These are phyloP conservation scores for Sclerotinia minor DNA, from an alignment of 2,329 filamentous ascomycete species.

Conservation along the genomic window DNA sequence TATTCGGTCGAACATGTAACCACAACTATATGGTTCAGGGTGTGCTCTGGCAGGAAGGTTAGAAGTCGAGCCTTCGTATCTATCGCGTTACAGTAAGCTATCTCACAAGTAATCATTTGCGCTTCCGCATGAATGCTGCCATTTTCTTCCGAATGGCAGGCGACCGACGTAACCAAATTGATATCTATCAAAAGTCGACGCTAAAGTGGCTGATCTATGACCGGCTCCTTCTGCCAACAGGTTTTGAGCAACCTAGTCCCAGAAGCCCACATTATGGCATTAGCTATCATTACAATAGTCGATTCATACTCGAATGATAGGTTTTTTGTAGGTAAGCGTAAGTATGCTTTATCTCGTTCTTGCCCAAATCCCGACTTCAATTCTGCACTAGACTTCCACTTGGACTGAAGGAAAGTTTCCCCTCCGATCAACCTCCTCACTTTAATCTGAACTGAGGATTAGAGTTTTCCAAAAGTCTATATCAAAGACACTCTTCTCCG, in stretches of 20 bases:
- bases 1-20: no score
- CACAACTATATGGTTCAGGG: no score
- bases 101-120: no score
- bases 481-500: neutral
- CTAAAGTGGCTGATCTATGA: neutral
- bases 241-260: neutral
- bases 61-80: no score
- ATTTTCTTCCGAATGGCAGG: neutral
- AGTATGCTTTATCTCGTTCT: neutral
- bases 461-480: neutral
- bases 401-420: neutral
- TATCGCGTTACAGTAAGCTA: no score
- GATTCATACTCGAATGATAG: neutral
- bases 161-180: no score
- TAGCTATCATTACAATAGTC: no score
- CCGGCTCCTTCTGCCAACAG: neutral
- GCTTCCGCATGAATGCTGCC: neutral
- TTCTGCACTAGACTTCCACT: neutral
- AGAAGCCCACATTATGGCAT: neutral
- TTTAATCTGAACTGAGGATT: neutral
- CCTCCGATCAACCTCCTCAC: neutral
- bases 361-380: neutral
- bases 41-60: no score
- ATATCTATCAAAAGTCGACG: neutral
- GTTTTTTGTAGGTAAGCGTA: neutral